Evolutionary conservation across 2,329 filamentous ascomycete genomes (phyloP).

Genomic region (Graphilbum sp.): DNA sequence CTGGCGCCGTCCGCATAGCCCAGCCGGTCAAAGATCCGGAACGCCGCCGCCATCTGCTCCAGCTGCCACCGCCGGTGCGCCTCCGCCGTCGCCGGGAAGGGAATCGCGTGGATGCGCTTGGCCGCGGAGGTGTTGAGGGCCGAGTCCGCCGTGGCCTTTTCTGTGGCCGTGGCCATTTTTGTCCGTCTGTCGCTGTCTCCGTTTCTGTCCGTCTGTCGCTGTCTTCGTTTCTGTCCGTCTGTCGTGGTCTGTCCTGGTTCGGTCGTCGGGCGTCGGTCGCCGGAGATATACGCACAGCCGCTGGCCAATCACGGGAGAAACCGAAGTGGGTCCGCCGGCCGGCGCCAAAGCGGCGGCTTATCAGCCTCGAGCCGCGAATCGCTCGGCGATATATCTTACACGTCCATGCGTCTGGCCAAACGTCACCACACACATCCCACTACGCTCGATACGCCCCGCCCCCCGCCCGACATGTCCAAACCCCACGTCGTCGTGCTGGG

Average conservation of each 20-base stretch:
- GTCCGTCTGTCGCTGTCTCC: neutral
- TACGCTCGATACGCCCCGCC: too few species aligned
- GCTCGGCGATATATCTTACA: too few species aligned
- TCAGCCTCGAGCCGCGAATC: too few species aligned
- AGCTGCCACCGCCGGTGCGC: constrained; percentile 17
- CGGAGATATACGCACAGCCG: too few species aligned
- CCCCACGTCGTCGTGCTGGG: constrained; percentile 26
- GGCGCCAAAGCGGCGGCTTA: too few species aligned
- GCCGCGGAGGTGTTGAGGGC: neutral
- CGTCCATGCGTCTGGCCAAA: too few species aligned
- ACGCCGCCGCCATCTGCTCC: constrained; percentile 27
- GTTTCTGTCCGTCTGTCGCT: neutral
- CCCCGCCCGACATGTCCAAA: constrained; percentile 14
- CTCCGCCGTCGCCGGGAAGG: neutral
- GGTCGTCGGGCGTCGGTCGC: too few species aligned
- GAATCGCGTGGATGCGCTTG: neutral
- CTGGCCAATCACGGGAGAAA: neutral
- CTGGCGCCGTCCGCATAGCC: constrained; percentile 29
- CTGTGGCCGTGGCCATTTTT: neutral
- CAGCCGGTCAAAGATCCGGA: constrained; percentile 28
- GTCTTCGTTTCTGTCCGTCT: too few species aligned
- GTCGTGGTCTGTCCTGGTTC: too few species aligned
- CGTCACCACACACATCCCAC: too few species aligned
- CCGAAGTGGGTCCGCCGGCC: constrained; percentile 15
- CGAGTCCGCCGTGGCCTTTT: neutral